phyloP scores from a whole-genome alignment of 495 filamentous ascomycete genomes.

The Parathielavia hyrcaniae region DNA sequence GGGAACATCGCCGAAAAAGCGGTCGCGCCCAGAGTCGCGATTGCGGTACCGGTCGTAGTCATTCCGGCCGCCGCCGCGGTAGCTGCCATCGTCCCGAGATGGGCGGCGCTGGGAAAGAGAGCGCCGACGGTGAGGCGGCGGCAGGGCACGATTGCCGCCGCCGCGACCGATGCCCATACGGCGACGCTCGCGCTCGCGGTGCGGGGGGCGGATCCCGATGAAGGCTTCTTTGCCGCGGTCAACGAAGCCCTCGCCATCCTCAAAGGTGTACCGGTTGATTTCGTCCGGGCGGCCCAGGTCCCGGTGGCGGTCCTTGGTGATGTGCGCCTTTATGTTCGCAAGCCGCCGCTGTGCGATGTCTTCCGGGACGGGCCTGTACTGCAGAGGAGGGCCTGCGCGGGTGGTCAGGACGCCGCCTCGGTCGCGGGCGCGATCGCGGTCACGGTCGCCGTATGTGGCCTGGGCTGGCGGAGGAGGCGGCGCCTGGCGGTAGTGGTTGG shows the following conservation, averaged over 20 bases:
- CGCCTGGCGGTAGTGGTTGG: slow-evolving; percentile 15
- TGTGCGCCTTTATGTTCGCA: slow-evolving; percentile 52
- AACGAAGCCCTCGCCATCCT: slow-evolving; percentile 62
- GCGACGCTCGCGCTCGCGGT: slow-evolving; percentile 35
- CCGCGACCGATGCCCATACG: slow-evolving; percentile 16
- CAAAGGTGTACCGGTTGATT: slow-evolving; percentile 67
- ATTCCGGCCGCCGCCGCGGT: slow-evolving; percentile 9
- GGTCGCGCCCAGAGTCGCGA: slow-evolving; percentile 3
- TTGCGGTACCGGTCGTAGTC: slow-evolving; percentile 8
- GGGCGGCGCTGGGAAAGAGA: slow-evolving; percentile 9
- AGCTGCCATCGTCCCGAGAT: slow-evolving; percentile 5
- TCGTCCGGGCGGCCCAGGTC: slow-evolving; percentile 55
- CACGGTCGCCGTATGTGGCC: background rate
- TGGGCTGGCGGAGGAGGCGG: background rate
- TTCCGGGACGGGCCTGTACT: slow-evolving; percentile 45
- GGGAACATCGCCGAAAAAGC: slow-evolving; percentile 18
- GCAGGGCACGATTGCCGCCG: slow-evolving; percentile 2
- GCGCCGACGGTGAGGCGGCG: slow-evolving; percentile 5
- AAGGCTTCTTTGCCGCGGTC: slow-evolving; percentile 70
- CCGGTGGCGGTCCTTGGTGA: slow-evolving; percentile 42
- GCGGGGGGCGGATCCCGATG: slow-evolving; percentile 48
- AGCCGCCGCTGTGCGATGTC: slow-evolving; percentile 58
- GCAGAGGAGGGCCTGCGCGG: slow-evolving; percentile 32
- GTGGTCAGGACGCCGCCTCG: slow-evolving; percentile 24
- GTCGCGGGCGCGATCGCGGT: background rate